A percentile compares a stretch with the other conserved stretches of the same genome.
Evolutionary conservation across 2,329 filamentous ascomycete genomes (phyloP).

Genomic region (Aspergillus aculeatus): DNA sequence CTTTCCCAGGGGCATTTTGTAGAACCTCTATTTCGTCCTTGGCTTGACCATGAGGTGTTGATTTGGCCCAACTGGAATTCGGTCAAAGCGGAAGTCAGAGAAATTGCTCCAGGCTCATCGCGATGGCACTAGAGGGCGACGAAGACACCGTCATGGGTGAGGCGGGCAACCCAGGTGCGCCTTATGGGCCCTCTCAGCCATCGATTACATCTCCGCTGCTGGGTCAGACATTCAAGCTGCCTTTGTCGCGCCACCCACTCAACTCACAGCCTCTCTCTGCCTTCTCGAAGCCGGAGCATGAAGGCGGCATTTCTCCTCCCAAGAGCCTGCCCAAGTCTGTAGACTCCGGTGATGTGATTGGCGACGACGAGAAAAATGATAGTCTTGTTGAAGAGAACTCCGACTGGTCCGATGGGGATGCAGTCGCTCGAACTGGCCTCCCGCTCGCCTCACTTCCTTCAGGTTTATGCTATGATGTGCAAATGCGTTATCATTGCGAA

Average conservation of each 20-base stretch:
- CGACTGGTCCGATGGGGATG: slow-evolving; percentile 42
- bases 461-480: slow-evolving; percentile 83
- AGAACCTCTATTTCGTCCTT: background rate
- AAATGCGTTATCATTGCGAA: slow-evolving; percentile 95
- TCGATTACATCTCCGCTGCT: slow-evolving; percentile 25
- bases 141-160: slow-evolving; percentile 44
- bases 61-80: background rate
- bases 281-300: slow-evolving; percentile 5
- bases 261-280: slow-evolving; percentile 7
- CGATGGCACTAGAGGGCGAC: slow-evolving; percentile 33
- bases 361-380: slow-evolving; percentile 29
- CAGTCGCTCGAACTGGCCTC: slow-evolving; percentile 41
- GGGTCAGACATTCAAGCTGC: slow-evolving; percentile 21
- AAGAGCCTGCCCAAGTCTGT: slow-evolving; percentile 26
- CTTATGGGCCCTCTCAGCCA: slow-evolving; percentile 22
- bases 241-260: slow-evolving; percentile 15
- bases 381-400: slow-evolving; percentile 41
- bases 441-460: slow-evolving; percentile 59
- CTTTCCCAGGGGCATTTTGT: background rate
- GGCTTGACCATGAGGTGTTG: slow-evolving; percentile 20
- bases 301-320: slow-evolving; percentile 17
- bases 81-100: slow-evolving; percentile 12
- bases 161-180: slow-evolving; percentile 15
- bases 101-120: slow-evolving; percentile 4
- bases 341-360: slow-evolving; percentile 25